Base-by-base conservation (phyloP, 1,284 basidiomycete species). In the Trichosporon coremiiforme region DNA sequence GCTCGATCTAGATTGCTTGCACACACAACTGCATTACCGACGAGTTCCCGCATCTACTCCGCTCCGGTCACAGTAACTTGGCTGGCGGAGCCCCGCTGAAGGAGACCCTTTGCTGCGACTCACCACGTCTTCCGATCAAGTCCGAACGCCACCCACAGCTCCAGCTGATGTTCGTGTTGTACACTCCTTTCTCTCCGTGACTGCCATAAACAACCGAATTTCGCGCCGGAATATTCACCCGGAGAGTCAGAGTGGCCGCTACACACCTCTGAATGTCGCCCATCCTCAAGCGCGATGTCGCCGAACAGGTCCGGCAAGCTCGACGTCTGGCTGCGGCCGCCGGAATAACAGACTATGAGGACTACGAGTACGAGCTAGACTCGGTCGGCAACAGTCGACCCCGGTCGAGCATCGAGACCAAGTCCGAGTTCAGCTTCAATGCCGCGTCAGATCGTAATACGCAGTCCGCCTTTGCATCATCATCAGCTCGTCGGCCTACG, bases 251-350 rank as follows among this genome's bases (percentile, higher is more conserved):
- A 62, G 57, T n/a, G 31, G 36, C 36, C 36, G 36, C 57, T 8
- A 35, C 31, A 31, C 29, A 33, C 57, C 17, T 9, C 29, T 35
- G 57, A 33, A 82, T 82, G 81, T 82, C 81, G 13, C 81, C 81
- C 5, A 82, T 82, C 66, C 77, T 81, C 66, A 81, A 82, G 67
- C 72, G 81, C 66, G 81, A 82, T 71, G 72, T 82, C 33, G 71
- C 74, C 41, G 81, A 82, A 65, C 77, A 77, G n/a, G 69, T 78
- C 17, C 77, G 79, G 60, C 80, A 82, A 68, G 80, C 80, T n/a
- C 75, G 77, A n/a, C 73, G 77, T 50, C 70, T 82, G 15, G 79
- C 80, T 20, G 73, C 75, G 5, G 76, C 75, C 2, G 74, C 75
- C 7, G 75, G 72, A 4, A 62, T 73, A 20, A 9, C 33, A 15